A percentile compares a stretch with the other conserved stretches of the same genome.
These are phyloP conservation scores for Tuber borchii DNA, from an alignment of 495 filamentous ascomycete species.

Conservation along the genomic window DNA sequence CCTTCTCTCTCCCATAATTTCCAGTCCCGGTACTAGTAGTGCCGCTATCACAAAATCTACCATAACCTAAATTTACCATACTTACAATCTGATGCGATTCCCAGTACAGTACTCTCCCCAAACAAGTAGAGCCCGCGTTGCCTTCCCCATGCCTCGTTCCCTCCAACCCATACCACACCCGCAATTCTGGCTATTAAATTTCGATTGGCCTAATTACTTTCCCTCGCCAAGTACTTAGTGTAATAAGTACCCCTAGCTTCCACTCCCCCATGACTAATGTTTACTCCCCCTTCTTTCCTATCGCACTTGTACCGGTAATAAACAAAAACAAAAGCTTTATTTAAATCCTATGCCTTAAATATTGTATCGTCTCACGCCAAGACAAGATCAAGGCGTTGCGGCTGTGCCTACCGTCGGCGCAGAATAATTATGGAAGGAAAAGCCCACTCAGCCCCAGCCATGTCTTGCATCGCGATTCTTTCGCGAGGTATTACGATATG, in stretches of 20 bases:
- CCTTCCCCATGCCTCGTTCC: not conserved
- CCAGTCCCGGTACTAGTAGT: not conserved
- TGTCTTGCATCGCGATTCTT: not conserved
- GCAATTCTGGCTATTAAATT: not conserved
- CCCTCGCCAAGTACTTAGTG: not conserved
- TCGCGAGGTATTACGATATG: not conserved
- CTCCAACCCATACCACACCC: not conserved
- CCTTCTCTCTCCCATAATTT: not conserved
- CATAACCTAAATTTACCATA: not conserved
- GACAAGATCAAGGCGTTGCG: not conserved
- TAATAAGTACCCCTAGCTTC: not conserved
- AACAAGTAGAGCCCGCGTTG: not conserved
- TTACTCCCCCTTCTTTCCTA: not conserved
- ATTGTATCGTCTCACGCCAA: not conserved
- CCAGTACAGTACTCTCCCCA: not conserved
- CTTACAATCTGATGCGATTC: not conserved
- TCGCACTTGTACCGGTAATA: not conserved
- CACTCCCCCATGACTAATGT: not conserved
- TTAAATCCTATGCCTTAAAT: not conserved
- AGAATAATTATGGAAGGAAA: constrained; percentile 3
- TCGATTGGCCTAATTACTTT: not conserved
- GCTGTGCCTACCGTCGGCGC: not conserved
- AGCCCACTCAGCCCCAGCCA: not conserved
- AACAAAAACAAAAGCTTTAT: not conserved
- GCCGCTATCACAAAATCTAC: not conserved